These are phyloP conservation scores for Ophiosphaerella korrae DNA, from an alignment of 2,329 filamentous ascomycete genomes.

Conservation along the genomic window DNA sequence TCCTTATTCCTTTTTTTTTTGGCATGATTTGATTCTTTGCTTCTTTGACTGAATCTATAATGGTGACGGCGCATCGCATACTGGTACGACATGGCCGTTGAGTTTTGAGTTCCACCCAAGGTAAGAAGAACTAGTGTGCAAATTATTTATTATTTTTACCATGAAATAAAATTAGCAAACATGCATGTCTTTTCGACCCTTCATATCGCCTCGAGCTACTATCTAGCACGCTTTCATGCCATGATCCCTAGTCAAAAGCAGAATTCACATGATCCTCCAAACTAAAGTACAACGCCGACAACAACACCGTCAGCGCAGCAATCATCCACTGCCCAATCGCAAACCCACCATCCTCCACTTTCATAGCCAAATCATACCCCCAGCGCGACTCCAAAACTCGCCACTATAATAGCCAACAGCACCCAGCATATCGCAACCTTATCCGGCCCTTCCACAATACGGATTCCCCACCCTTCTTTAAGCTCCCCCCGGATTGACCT, in stretches of 20 bases:
- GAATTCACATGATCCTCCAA: conserved; percentile 8
- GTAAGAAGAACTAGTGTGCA: no score
- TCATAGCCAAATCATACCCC: conserved; percentile 4
- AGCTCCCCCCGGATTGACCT: conserved; percentile 3
- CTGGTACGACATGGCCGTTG: no score
- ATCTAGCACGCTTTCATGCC: no score
- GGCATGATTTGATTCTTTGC: no score
- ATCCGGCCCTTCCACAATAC: conserved; percentile 19
- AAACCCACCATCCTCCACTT: conserved; percentile 13
- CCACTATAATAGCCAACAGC: conserved; percentile 5
- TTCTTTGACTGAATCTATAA: no score
- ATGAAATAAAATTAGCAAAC: no score
- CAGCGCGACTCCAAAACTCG: conserved; percentile 11
- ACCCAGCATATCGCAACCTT: conserved; percentile 10
- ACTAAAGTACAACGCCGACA: conserved; percentile 12
- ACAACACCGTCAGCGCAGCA: conserved; percentile 8
- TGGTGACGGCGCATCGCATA: no score
- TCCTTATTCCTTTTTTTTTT: no score
- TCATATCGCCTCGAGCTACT: no score
- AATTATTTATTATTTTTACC: no score
- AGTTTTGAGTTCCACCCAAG: no score
- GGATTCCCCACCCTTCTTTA: conserved; percentile 14
- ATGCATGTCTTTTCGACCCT: no score
- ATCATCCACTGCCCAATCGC: conserved; percentile 22
- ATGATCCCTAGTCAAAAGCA: not conserved